These are phyloP conservation scores for carrot (Daucus carota) DNA, from an alignment of 129 eudicot genomes.

Conservation along the genomic window DNA sequence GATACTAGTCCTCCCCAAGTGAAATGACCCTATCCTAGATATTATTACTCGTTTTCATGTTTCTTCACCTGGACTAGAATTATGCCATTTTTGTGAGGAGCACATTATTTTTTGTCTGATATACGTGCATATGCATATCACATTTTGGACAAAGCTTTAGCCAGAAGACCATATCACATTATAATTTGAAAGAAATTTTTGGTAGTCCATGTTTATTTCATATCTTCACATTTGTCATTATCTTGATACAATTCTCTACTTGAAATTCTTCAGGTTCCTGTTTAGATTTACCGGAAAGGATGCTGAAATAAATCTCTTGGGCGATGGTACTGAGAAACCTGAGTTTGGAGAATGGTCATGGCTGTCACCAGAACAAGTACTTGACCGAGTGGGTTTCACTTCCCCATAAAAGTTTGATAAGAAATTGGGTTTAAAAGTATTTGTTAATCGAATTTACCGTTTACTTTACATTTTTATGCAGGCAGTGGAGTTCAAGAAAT, in stretches of 20 bases:
- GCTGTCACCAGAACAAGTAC: conserved; percentile 79
- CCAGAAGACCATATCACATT: background rate
- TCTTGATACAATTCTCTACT: background rate
- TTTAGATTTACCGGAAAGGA: conserved; percentile 80
- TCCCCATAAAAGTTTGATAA: background rate
- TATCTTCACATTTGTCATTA: background rate
- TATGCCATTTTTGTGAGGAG: background rate
- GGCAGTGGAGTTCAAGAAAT: conserved; percentile 93
- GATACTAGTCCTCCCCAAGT: background rate
- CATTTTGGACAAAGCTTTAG: background rate
- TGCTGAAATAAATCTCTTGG: conserved; percentile 78
- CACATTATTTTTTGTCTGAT: background rate
- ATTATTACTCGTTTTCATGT: background rate
- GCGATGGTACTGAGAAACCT: conserved; percentile 89
- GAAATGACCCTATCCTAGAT: background rate
- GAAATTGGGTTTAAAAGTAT: background rate
- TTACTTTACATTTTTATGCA: conserved; percentile 26
- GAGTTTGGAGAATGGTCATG: conserved; percentile 97
- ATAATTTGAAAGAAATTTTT: background rate
- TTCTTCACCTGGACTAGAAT: background rate
- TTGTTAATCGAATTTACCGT: background rate
- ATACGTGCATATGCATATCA: background rate
- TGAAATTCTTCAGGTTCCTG: conserved; percentile 49
- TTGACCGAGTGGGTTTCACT: conserved; percentile 52
- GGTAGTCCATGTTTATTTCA: background rate